phyloP scores from a whole-genome alignment of 116 monocot genomes.

The Posidonia oceanica region DNA sequence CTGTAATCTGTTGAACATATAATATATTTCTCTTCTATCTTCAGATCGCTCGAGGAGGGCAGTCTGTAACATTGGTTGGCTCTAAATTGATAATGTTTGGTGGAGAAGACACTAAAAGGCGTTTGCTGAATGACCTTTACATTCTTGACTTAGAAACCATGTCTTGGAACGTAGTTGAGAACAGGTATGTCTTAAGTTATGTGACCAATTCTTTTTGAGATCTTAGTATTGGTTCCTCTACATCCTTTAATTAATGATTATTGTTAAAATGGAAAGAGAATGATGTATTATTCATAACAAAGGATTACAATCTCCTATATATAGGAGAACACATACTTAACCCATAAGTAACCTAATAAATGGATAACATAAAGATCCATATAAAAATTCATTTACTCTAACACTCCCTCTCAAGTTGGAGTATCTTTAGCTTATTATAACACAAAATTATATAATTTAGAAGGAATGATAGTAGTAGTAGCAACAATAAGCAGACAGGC shows the following conservation, averaged over 20 bases:
- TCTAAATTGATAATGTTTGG: conserved; percentile 78
- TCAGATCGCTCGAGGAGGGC: conserved; percentile 73
- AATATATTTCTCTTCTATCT: conserved; percentile 1
- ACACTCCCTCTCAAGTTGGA: no score
- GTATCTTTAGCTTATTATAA: no score
- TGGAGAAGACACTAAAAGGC: conserved; percentile 62
- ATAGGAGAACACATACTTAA: no score
- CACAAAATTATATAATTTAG: no score
- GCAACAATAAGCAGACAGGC: no score
- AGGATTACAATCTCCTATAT: no score
- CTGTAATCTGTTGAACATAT: background rate
- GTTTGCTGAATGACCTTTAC: conserved; percentile 67
- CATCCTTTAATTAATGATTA: background rate
- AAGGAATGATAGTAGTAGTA: no score
- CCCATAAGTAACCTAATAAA: no score
- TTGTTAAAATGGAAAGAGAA: no score
- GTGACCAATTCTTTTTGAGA: background rate
- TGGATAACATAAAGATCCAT: no score
- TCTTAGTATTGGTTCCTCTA: background rate
- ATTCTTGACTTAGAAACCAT: conserved; percentile 82
- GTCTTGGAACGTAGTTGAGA: conserved; percentile 56
- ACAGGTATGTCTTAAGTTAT: conserved; percentile 26
- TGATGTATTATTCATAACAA: no score
- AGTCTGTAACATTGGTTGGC: conserved; percentile 65
- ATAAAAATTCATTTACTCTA: no score